Conservation (phyloP, 2,329 filamentous ascomycete species). For the Calonectria pauciramosa region DNA sequence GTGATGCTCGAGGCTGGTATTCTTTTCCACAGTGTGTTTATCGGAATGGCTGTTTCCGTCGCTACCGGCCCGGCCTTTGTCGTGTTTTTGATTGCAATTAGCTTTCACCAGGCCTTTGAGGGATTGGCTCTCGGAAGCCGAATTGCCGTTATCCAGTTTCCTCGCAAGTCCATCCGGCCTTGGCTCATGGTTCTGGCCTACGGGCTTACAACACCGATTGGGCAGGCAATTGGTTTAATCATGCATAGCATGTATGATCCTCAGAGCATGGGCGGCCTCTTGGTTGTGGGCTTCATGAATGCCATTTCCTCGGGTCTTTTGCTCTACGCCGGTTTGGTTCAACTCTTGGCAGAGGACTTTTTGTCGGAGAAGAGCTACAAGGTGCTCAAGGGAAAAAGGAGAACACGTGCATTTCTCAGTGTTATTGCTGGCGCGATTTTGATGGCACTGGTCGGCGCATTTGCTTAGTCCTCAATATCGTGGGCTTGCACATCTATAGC, state of each 20-base stretch:
- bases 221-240: conserved; percentile 84
- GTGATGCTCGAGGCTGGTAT: conserved; percentile 86
- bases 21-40: conserved; percentile 87
- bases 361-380: conserved; percentile 81
- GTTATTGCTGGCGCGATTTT: conserved; percentile 75
- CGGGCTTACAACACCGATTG: conserved; percentile 82
- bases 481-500: conserved; percentile 26
- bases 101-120: conserved; percentile 91
- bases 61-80: conserved; percentile 84
- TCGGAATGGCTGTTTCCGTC: conserved; percentile 88
- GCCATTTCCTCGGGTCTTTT: conserved; percentile 85
- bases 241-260: conserved; percentile 87
- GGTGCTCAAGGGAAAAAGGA: conserved; percentile 71
- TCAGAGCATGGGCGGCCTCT: conserved; percentile 78
- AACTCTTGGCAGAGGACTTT: conserved; percentile 89
- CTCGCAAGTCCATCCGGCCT: conserved; percentile 78
- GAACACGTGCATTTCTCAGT: conserved; percentile 73
- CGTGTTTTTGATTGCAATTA: conserved; percentile 84
- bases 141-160: conserved; percentile 87
- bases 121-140: conserved; percentile 87
- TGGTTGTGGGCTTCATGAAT: conserved; percentile 91
- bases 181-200: conserved; percentile 88
- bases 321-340: conserved; percentile 86
- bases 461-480: conserved; percentile 63
- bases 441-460: conserved; percentile 81